Base-by-base conservation (phyloP, 495 filamentous ascomycete genomes). In the Lophiotrema nucula region DNA sequence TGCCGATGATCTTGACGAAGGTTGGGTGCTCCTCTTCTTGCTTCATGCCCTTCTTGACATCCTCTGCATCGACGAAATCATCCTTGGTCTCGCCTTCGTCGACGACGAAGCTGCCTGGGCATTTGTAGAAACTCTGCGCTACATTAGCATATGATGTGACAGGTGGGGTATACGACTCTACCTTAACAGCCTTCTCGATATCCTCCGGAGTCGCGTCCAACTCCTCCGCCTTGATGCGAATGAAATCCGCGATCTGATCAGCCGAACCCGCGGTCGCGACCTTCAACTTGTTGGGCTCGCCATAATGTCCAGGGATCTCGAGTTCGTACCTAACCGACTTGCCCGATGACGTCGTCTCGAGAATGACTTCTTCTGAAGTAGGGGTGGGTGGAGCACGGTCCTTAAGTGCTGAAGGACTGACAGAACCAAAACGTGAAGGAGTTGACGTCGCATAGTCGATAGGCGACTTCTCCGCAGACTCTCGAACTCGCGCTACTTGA, bases 161-260 rank as follows among this genome's bases (percentile, higher is more conserved):
- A 16, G 12, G 18, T 28, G 19, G 6, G 24, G 26, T 4, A 8
- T 25, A 10, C 13, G n/a, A 39, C 47, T 43, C n/a, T 58, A 59
- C 56, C 26, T 43, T 18, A 39, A 53, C 39, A 15, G 42, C 47
- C 1, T 24, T 15, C 2, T 46, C 41, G 41, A 59, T 53, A 52
- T 45, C 48, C 8, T 52, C 42, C 1, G 41, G 11, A 19, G n/a
- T 21, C 3, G 55, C 55, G 15, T 51, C 46, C 16, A 58, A 18
- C 39, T 41, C 38, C 47, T 24, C 19, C 18, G 18, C 47, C 2
- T 27, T 2, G 46, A 43, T 2, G 21, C 39, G 46, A 13, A 58
- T 52, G 39, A 23, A 58, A 4, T 21, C 16, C 3, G 37, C 55
- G 27, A 58, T 50, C 16, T 24, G 2, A 3, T 19, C 19, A 4